These are phyloP conservation scores for Isabelozyma rhagii DNA, from an alignment of 805 yeast species.

Conservation along the genomic window DNA sequence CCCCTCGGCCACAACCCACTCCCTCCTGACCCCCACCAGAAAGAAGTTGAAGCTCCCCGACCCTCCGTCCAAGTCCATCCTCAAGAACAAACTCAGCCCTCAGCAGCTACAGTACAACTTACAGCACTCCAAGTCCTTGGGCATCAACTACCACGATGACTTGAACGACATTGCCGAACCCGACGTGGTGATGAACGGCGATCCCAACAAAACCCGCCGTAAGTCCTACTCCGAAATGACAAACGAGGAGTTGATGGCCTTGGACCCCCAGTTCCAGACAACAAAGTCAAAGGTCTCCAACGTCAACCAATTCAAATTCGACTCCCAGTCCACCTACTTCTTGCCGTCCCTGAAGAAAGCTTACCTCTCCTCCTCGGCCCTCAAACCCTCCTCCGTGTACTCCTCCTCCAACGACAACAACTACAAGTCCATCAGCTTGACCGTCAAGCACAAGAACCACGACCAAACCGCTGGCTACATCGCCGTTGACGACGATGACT, in stretches of 20 bases:
- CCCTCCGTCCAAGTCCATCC: constrained; percentile 36
- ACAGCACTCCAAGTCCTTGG: constrained; percentile 7
- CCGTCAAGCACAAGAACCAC: constrained; percentile 42
- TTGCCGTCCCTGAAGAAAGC: constrained; percentile 11
- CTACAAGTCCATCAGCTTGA: constrained; percentile 37
- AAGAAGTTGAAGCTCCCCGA: constrained; percentile 13
- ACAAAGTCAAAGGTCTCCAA: constrained; percentile 36
- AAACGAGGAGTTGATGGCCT: constrained; percentile 50
- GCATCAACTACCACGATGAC: constrained; percentile 16
- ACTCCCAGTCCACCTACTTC: constrained; percentile 32
- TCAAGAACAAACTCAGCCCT: constrained; percentile 33
- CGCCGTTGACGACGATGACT: background rate
- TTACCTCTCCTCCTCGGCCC: constrained; percentile 8
- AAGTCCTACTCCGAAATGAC: constrained; percentile 52
- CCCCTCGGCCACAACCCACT: background rate
- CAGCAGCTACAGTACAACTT: constrained; percentile 21
- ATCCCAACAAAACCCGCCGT: constrained; percentile 20
- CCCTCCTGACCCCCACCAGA: constrained; percentile 1
- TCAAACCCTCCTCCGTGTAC: constrained; percentile 10
- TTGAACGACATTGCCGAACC: constrained; percentile 11
- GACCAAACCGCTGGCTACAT: constrained; percentile 9
- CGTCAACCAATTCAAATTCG: constrained; percentile 44
- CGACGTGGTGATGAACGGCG: constrained; percentile 5
- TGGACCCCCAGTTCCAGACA: constrained; percentile 49
- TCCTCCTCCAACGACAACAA: constrained; percentile 35